Evolutionary conservation across 1,284 basidiomycete species (phyloP).

Genomic region (Ustilago nuda): DNA sequence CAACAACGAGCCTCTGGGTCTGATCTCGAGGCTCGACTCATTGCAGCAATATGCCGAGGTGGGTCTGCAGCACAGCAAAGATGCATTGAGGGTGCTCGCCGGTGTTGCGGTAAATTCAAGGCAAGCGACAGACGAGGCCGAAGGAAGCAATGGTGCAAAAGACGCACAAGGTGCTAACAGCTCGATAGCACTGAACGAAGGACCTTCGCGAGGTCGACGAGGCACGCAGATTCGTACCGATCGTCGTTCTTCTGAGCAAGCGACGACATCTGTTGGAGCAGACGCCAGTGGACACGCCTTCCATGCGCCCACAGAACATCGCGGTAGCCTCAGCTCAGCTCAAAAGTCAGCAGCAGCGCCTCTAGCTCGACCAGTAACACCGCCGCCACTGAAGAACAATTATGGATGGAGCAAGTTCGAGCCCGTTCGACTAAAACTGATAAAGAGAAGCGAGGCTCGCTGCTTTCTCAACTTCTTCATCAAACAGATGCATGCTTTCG

Average conservation of each 20-base stretch:
- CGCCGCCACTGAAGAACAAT: conserved; percentile 50
- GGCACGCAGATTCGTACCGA: neutral
- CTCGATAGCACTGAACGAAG: neutral
- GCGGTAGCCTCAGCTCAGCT: conserved; percentile 8
- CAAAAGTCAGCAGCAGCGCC: conserved; percentile 35
- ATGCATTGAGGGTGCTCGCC: conserved; percentile 49
- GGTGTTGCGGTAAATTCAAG: conserved; percentile 47
- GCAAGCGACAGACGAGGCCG: conserved; percentile 18
- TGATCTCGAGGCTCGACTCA: conserved; percentile 33
- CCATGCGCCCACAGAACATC: conserved; percentile 14
- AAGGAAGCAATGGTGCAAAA: conserved; percentile 1
- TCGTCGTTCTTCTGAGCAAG: conserved; percentile 14
- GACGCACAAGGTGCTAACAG: neutral
- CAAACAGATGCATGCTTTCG: conserved; percentile 53
- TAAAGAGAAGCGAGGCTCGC: conserved; percentile 49
- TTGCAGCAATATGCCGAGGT: conserved; percentile 51
- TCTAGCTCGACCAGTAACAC: conserved; percentile 35
- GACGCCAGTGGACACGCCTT: neutral
- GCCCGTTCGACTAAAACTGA: conserved; percentile 52
- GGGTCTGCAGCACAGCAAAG: conserved; percentile 49
- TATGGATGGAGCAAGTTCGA: conserved; percentile 57
- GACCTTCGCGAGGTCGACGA: neutral
- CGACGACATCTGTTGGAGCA: conserved; percentile 5
- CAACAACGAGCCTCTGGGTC: conserved; percentile 18
- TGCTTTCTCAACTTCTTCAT: conserved; percentile 57